phyloP scores from a whole-genome alignment of 106 monocot species.

The Hemerocallis citrina region DNA sequence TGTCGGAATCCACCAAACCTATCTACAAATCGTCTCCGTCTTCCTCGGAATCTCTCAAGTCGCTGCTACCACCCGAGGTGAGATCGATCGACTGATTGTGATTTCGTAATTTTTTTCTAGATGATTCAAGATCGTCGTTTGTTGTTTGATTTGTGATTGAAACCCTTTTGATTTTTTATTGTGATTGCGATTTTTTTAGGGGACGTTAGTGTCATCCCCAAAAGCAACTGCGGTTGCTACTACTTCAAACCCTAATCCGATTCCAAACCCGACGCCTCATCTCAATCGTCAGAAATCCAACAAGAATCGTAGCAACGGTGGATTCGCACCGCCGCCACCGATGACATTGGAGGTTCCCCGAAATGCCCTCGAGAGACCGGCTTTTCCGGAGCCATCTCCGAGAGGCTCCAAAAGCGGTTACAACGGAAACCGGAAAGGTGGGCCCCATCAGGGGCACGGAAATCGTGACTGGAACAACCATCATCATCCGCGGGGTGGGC shows the following conservation, averaged over 20 bases:
- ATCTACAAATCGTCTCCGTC: constrained; percentile 31
- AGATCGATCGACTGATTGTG: neutral
- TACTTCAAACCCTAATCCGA: constrained; percentile 16
- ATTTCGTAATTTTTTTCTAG: no score
- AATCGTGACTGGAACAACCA: constrained; percentile 16
- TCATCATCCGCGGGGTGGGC: constrained; percentile 15
- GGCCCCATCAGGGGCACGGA: no score
- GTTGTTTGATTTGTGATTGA: neutral
- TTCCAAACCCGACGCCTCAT: constrained; percentile 8
- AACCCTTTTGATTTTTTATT: neutral
- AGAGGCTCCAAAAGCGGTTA: constrained; percentile 9
- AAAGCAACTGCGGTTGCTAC: constrained; percentile 3
- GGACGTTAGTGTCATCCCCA: constrained; percentile 12
- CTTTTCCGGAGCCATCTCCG: constrained; percentile 8
- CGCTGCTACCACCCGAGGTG: constrained; percentile 17
- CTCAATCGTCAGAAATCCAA: constrained; percentile 26
- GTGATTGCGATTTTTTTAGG: constrained; percentile 2
- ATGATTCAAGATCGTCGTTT: neutral
- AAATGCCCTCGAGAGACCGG: neutral
- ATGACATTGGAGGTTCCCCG: neutral
- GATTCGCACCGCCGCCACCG: constrained; percentile 6
- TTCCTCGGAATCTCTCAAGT: constrained; percentile 16
- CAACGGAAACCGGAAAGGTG: no score
- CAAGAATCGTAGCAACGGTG: constrained; percentile 20
- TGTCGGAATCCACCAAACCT: constrained; percentile 45